Base-by-base conservation (phyloP, 768 basidiomycete genomes). In the Panellus pusillus region DNA sequence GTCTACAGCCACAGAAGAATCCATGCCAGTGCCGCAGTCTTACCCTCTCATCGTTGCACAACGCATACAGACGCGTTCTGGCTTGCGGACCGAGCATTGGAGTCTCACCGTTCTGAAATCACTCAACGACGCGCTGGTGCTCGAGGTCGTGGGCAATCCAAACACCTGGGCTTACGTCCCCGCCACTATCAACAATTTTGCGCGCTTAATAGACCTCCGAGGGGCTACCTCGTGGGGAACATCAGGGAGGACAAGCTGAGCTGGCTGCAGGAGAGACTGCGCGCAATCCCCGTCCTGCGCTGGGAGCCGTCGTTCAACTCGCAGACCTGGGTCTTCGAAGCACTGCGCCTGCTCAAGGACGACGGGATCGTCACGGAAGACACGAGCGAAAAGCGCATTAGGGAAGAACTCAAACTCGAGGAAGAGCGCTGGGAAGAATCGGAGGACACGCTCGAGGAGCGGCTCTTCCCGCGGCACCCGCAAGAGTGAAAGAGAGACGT, bases 1-100 rank as follows among this genome's bases (percentile, higher is more conserved):
- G 32, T 35, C 32, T 35, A 35, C 32, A 35, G 32, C 9, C 32
- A 35, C 14, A 14, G 11, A 35, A 14, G 9, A 9, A 14, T 14
- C 32, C 3, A 35, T 14, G 32, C 32, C 32, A 35, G 40, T 31
- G 47, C 15, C 47, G 4, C 47, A 39, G 40, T 44, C 54, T 7
- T 65, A 55, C 44, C 66, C 67, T 7, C 53, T 70, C 18, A 56
- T 66, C 44, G 61, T 70, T 32, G 63, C 65, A 2, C 69, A 69
- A 48, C 61, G 65, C 47, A 47, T 69, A 5, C 17, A 31, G 28
- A 64, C 61, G 3, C 69, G 69, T 53, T 61, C 63, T 17, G 52
- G 54, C 18, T 35, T 9, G 32, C 65, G 68, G 28, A 65, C 63
- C 31, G 69, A 69, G 48, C 69, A 64, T 42, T 70, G 68, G 68